Evolutionary conservation across 2,329 filamentous ascomycete species (phyloP).

Genomic region (Hymenoscyphus linearis): DNA sequence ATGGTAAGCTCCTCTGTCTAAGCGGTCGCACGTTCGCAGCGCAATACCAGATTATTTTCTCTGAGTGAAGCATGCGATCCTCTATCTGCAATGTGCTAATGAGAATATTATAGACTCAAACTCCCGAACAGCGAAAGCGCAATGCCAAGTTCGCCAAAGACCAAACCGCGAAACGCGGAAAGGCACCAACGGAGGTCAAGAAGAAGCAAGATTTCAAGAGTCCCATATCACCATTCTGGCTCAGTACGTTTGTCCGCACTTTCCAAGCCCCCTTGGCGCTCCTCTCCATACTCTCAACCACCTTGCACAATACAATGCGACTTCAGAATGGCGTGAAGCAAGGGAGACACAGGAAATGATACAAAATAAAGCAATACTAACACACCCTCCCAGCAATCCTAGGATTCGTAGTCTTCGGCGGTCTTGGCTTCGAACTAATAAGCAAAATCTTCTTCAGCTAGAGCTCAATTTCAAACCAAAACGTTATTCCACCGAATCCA

Average conservation of each 20-base stretch:
- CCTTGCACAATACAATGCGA: neutral
- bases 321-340: neutral
- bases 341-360: neutral
- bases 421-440: conserved; percentile 35
- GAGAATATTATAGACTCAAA: conserved; percentile 59
- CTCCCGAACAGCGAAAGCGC: conserved; percentile 73
- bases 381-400: conserved; percentile 21
- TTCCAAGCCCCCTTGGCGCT: neutral
- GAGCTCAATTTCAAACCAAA: neutral
- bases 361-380: neutral
- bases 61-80: neutral
- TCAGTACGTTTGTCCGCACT: conserved; percentile 43
- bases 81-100: neutral
- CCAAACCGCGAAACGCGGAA: conserved; percentile 70
- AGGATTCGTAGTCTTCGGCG: conserved; percentile 32
- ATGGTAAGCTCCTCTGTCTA: neutral
- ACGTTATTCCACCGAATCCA: neutral
- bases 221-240: conserved; percentile 59
- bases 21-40: too few species aligned
- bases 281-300: neutral
- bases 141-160: conserved; percentile 74
- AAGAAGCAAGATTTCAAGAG: conserved; percentile 46
- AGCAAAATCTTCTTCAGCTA: conserved; percentile 32
- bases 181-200: conserved; percentile 60
- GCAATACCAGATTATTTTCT: too few species aligned